These are phyloP conservation scores for Brassica nigra DNA, from an alignment of 345 rosid genomes.

Conservation along the genomic window DNA sequence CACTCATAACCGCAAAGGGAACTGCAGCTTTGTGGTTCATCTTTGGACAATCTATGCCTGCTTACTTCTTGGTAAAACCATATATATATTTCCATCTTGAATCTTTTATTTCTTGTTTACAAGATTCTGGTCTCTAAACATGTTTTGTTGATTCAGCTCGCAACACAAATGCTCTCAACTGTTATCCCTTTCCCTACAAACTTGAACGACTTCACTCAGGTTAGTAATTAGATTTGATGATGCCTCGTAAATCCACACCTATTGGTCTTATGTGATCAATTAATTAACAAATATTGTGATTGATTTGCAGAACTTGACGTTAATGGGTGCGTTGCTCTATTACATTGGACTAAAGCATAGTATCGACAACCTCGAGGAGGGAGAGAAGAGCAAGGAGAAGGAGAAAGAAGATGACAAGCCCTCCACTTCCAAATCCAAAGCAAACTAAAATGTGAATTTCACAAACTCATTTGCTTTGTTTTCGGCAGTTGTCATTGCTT, in stretches of 20 bases:
- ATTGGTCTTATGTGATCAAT: background rate
- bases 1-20: slow-evolving; percentile 35
- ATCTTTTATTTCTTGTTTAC: background rate
- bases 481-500: background rate
- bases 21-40: slow-evolving; percentile 42
- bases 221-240: background rate
- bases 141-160: slow-evolving; percentile 34
- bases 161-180: slow-evolving; percentile 33
- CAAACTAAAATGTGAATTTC: slow-evolving; percentile 21
- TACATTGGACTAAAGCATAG: slow-evolving; percentile 38
- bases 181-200: slow-evolving; percentile 39
- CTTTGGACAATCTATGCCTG: slow-evolving; percentile 39
- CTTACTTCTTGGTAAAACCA: slow-evolving; percentile 40
- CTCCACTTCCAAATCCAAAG: slow-evolving; percentile 24
- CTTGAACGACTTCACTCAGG: slow-evolving; percentile 43
- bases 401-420: slow-evolving; percentile 12
- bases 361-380: slow-evolving; percentile 29
- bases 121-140: slow-evolving; percentile 5
- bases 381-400: slow-evolving; percentile 14
- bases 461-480: background rate
- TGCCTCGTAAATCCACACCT: background rate
- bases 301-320: slow-evolving; percentile 34
- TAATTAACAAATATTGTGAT: background rate
- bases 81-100: background rate
- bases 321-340: slow-evolving; percentile 36